Conservation (phyloP, 208 protist species). For the Trypanosomatidae sp. region DNA sequence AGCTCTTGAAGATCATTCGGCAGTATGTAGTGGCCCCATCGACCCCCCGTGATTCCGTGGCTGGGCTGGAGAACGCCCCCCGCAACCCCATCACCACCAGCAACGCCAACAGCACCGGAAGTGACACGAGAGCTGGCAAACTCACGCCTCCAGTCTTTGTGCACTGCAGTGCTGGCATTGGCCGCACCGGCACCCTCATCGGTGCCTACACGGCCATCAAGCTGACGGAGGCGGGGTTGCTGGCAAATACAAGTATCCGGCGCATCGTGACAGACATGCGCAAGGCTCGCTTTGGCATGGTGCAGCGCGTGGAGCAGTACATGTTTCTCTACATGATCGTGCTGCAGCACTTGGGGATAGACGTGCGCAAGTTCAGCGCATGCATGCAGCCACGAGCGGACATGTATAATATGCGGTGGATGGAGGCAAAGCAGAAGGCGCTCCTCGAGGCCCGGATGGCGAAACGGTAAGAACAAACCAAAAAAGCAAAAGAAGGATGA, state of each 20-base stretch:
- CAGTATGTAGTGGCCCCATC: conserved; percentile 11
- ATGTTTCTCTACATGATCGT: conserved; percentile 78
- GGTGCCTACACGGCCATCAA: conserved; percentile 61
- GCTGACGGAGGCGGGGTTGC: conserved; percentile 26
- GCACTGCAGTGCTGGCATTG: conserved; percentile 89
- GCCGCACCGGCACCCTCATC: conserved; percentile 84
- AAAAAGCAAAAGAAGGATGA: neutral
- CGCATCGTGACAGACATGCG: conserved; percentile 60
- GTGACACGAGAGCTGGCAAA: neutral
- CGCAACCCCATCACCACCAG: neutral
- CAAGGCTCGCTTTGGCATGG: conserved; percentile 67
- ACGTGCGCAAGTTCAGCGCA: conserved; percentile 21
- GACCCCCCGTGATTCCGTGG: neutral
- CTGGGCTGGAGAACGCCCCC: neutral
- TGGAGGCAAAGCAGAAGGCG: conserved; percentile 27
- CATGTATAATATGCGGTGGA: conserved; percentile 24
- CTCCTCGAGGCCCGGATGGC: conserved; percentile 1
- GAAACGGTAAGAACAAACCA: neutral
- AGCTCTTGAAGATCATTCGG: conserved; percentile 52
- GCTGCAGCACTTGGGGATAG: conserved; percentile 37
- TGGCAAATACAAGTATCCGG: conserved; percentile 40
- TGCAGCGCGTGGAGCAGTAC: conserved; percentile 88
- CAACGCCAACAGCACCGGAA: neutral
- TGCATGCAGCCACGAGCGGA: conserved; percentile 30
- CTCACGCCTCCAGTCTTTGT: conserved; percentile 47